phyloP scores from a whole-genome alignment of 1,139 yeast genomes.

The Magnusiomyces paraingens region DNA sequence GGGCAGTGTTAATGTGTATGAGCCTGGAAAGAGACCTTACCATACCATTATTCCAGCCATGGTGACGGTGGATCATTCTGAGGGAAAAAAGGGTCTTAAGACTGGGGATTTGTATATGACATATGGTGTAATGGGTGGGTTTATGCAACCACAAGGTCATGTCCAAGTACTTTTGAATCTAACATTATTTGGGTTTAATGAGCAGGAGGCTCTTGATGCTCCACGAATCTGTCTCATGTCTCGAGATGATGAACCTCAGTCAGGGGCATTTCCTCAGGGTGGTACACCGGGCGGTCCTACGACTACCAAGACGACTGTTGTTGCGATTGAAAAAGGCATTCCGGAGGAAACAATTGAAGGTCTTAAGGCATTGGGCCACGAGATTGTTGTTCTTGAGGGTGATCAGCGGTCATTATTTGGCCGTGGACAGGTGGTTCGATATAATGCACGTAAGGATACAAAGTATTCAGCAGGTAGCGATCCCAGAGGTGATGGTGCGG shows the following conservation, averaged over 20 bases:
- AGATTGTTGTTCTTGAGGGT: slow-evolving; percentile 43
- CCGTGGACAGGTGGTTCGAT: slow-evolving; percentile 64
- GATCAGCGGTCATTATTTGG: slow-evolving; percentile 29
- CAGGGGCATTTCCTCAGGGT: slow-evolving; percentile 42
- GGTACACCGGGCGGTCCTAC: slow-evolving; percentile 65
- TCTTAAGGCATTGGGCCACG: slow-evolving; percentile 53
- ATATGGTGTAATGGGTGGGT: slow-evolving; percentile 86
- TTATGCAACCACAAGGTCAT: slow-evolving; percentile 83
- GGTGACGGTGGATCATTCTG: slow-evolving; percentile 43
- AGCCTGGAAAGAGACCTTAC: slow-evolving; percentile 69
- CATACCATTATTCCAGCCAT: slow-evolving; percentile 83
- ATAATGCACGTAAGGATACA: slow-evolving; percentile 36
- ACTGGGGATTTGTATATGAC: slow-evolving; percentile 51
- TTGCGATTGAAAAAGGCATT: slow-evolving; percentile 64
- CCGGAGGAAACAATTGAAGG: slow-evolving; percentile 38
- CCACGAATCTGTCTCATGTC: slow-evolving; percentile 60
- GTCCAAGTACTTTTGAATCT: slow-evolving; percentile 69
- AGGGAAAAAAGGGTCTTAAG: neutral
- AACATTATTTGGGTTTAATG: slow-evolving; percentile 54
- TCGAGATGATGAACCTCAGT: slow-evolving; percentile 28
- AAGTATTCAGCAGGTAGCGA: slow-evolving; percentile 70
- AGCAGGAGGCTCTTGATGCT: slow-evolving; percentile 71
- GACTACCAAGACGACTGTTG: slow-evolving; percentile 48
- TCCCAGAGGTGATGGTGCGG: slow-evolving; percentile 75
- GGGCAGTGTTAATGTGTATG: slow-evolving; percentile 54